phyloP scores from a whole-genome alignment of 139 green algal genomes.

The Asterochloris erici region DNA sequence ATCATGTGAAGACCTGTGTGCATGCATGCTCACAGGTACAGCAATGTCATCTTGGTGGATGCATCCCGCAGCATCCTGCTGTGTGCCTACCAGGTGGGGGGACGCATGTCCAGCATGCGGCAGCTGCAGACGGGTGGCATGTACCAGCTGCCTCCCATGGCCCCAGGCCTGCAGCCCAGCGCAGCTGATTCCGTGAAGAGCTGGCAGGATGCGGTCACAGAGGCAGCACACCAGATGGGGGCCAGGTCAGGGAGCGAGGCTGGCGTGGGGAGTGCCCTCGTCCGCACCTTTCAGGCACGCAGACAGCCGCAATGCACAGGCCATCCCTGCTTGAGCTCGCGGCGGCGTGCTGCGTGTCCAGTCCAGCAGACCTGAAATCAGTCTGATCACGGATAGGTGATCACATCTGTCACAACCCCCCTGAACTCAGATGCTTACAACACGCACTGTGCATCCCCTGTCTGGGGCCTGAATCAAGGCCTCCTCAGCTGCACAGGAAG shows the following conservation, averaged over 20 bases:
- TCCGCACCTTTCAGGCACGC: constrained; percentile 39
- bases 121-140: constrained; percentile 58
- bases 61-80: constrained; percentile 29
- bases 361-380: neutral
- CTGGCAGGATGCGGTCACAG: constrained; percentile 42
- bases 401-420: neutral
- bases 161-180: constrained; percentile 51
- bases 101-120: constrained; percentile 60
- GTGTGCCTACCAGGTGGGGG: constrained; percentile 54
- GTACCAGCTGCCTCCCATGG: constrained; percentile 59
- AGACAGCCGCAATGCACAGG: neutral
- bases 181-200: constrained; percentile 13
- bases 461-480: no score
- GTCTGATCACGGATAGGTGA: neutral
- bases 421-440: neutral
- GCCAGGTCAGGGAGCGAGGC: neutral
- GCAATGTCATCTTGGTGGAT: constrained; percentile 59
- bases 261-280: constrained; percentile 20
- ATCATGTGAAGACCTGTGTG: neutral
- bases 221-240: constrained; percentile 28
- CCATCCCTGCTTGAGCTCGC: neutral
- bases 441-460: no score
- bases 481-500: no score
- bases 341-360: no score
- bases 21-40: constrained; percentile 34